Conservation (phyloP, 1,284 basidiomycete species). For the Rhodotorula sp. region DNA sequence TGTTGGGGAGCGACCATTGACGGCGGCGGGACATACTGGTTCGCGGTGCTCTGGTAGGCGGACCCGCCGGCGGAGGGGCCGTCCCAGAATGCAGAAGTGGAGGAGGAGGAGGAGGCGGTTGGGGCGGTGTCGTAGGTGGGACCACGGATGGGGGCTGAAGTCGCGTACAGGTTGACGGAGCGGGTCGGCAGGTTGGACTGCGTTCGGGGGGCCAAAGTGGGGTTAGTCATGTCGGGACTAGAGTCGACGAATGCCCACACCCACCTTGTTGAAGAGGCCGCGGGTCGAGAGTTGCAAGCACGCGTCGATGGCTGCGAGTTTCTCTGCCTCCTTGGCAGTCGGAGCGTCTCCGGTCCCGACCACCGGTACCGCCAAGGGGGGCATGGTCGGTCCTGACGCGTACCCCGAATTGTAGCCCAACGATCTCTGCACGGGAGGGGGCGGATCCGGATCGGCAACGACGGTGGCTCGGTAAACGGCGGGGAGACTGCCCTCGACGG, state of each 20-base stretch:
- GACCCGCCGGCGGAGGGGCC: not conserved
- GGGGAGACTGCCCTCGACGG: constrained; percentile 14
- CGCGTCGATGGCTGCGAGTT: constrained; percentile 69
- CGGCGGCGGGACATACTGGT: not conserved
- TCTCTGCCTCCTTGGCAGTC: constrained; percentile 68
- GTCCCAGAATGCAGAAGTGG: constrained; percentile 10
- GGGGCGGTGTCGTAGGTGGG: not conserved
- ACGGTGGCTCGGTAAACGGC: constrained; percentile 15
- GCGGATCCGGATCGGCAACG: constrained; percentile 32
- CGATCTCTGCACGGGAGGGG: constrained; percentile 15
- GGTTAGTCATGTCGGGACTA: not conserved
- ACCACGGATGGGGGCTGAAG: not conserved
- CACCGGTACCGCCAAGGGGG: constrained; percentile 41
- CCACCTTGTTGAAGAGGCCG: constrained; percentile 51
- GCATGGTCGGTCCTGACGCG: constrained; percentile 20
- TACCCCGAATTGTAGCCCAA: constrained; percentile 8
- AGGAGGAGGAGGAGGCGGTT: not conserved
- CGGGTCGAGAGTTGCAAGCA: constrained; percentile 65
- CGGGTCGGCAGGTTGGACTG: constrained; percentile 42
- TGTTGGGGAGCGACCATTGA: not conserved
- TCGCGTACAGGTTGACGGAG: constrained; percentile 9
- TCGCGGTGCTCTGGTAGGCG: not conserved
- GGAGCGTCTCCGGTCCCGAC: constrained; percentile 63
- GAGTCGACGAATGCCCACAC: not conserved
- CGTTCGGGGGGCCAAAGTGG: too few species aligned